Base-by-base conservation (phyloP, 2,329 filamentous ascomycete genomes). In the Bretziella fagacearum region DNA sequence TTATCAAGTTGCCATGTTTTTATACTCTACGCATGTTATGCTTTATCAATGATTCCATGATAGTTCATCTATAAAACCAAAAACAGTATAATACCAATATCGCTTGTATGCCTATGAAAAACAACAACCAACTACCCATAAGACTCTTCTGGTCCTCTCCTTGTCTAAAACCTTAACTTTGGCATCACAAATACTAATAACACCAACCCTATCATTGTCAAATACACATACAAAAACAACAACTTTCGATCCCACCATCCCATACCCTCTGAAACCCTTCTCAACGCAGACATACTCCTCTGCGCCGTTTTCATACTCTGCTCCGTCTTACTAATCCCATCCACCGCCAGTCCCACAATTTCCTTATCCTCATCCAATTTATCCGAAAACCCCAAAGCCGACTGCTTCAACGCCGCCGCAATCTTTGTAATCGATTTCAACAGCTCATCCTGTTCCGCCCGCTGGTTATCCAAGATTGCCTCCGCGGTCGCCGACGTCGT, bases 231-330 rank as follows among this genome's bases (percentile, higher is more conserved):
- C 32, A 69, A 80, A 66, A 91, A 94, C 51, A 95, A 67, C 63
- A 89, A 69, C 67, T 93, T 74, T 45, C 87, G 67, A 4, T 81
- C 86, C 76, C 74, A 85, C 81, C 82, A 93, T 0, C 86, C 86
- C 59, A 81, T 79, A 3, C 86, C 87, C 65, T 95, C 89, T 13
- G 81, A 85, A 77, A 93, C 85, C 45, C 71, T 71, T 54, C 75
- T 69, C 58, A 96, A 61, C 56, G 74, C 70, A 1, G 83, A 80
- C 84, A 96, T 93, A 52, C 77, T 68, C 53, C 75, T 73, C 46
- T 77, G 76, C 3, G 87, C 85, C 1, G 76, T 73, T 51, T 86
- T 79, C 72, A 96, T 81, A 15, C 79, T 79, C 39, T 70, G 64
- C 50, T 81, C 77, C 55, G 81, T 93, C 60, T 76, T 79, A 56